Percentiles rank a stretch among this genome's conserved stretches.
Evolutionary conservation across 1,139 yeast species (phyloP).

Genomic region (Yamadazyma spencermartinsiae): DNA sequence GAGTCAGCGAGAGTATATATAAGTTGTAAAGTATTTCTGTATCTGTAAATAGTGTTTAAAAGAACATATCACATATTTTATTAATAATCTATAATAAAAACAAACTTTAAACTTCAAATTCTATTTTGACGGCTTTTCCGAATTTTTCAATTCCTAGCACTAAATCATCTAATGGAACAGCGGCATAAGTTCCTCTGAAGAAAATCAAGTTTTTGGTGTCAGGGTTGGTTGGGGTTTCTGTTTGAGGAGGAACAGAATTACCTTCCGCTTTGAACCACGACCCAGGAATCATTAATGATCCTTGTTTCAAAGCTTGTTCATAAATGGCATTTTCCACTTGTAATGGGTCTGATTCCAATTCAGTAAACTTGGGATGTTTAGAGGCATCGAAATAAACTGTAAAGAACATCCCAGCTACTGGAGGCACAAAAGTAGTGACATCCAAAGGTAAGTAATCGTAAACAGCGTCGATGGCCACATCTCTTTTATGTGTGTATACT

Average conservation of each 20-base stretch:
- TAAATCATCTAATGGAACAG: slow-evolving; percentile 67
- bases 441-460: slow-evolving; percentile 59
- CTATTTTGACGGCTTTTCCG: slow-evolving; percentile 57
- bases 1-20: too few relatives aligned
- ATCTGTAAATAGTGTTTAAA: slow-evolving; percentile 1
- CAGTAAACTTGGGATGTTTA: slow-evolving; percentile 73
- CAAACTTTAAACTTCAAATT: slow-evolving; percentile 19
- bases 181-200: slow-evolving; percentile 91
- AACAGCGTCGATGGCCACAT: slow-evolving; percentile 72
- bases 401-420: slow-evolving; percentile 94
- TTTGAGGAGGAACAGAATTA: slow-evolving; percentile 53
- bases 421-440: slow-evolving; percentile 59
- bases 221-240: slow-evolving; percentile 33
- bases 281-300: slow-evolving; percentile 82
- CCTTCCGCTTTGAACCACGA: slow-evolving; percentile 75
- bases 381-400: slow-evolving; percentile 73
- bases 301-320: slow-evolving; percentile 62
- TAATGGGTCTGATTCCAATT: slow-evolving; percentile 51
- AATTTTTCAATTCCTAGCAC: slow-evolving; percentile 62
- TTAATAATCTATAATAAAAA: not conserved
- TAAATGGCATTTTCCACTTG: slow-evolving; percentile 66
- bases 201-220: slow-evolving; percentile 49
- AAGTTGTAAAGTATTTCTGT: not conserved
- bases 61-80: not conserved
- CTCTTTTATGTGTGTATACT: slow-evolving; percentile 73